phyloP scores from a whole-genome alignment of 225 moss, liverwort and hornwort genomes.

The Physcomitrium patens region DNA sequence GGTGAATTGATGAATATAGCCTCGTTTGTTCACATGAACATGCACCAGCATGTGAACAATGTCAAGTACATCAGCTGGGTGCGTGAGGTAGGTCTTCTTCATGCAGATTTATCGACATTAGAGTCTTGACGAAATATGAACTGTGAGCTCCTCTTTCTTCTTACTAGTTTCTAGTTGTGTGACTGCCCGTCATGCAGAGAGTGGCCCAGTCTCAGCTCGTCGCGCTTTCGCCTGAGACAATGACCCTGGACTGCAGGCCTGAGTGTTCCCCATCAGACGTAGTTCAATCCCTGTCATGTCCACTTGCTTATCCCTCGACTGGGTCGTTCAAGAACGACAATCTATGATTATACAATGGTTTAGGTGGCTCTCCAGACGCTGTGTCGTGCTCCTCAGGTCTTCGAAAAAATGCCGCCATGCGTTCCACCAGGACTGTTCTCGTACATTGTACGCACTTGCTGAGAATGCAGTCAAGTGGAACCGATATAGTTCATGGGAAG shows the following conservation, averaged over 20 bases:
- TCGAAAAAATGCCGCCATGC: slow-evolving; percentile 43
- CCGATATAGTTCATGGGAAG: slow-evolving; percentile 58
- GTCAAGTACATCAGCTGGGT: slow-evolving; percentile 73
- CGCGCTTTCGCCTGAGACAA: slow-evolving; percentile 50
- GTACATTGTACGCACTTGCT: slow-evolving; percentile 60
- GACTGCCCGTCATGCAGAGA: slow-evolving; percentile 32
- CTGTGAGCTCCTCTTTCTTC: no score
- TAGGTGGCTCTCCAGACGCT: slow-evolving; percentile 63
- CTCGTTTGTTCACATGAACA: slow-evolving; percentile 61
- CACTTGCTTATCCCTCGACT: slow-evolving; percentile 24
- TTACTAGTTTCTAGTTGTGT: no score
- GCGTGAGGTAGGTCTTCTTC: slow-evolving; percentile 48
- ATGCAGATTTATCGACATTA: background rate
- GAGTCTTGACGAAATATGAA: no score
- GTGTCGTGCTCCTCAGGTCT: slow-evolving; percentile 58
- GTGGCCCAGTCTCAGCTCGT: slow-evolving; percentile 54
- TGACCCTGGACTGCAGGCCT: slow-evolving; percentile 62
- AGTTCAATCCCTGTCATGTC: slow-evolving; percentile 60
- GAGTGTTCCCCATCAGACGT: slow-evolving; percentile 60
- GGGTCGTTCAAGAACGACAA: background rate
- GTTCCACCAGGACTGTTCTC: slow-evolving; percentile 30
- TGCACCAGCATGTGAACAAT: slow-evolving; percentile 73
- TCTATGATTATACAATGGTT: slow-evolving; percentile 38
- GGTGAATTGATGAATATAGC: slow-evolving; percentile 25
- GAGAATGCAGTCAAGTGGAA: slow-evolving; percentile 55